These are phyloP conservation scores for Trypanosoma platydactyli DNA, from an alignment of 208 protist species.

Conservation along the genomic window DNA sequence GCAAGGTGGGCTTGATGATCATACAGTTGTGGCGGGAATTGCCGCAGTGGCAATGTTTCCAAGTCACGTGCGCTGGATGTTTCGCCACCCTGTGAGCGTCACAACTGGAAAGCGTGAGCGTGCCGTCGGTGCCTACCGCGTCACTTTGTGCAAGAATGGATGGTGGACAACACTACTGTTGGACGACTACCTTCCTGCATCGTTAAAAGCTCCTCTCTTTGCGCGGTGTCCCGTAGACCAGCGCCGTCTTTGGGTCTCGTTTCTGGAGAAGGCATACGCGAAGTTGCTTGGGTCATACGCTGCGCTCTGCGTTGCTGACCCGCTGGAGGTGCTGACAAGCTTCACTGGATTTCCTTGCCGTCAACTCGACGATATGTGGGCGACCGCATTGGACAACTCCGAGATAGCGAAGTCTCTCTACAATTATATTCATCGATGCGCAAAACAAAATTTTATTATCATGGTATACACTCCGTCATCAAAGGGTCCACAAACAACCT, in stretches of 20 bases:
- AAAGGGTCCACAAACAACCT: background rate
- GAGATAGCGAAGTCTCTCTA: conserved; percentile 1
- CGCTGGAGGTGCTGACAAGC: conserved; percentile 61
- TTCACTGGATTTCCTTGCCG: conserved; percentile 60
- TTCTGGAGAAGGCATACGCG: conserved; percentile 86
- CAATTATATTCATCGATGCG: conserved; percentile 10
- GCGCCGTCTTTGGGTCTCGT: conserved; percentile 72
- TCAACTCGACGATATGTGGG: conserved; percentile 49
- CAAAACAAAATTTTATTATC: conserved; percentile 3
- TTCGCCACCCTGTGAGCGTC: conserved; percentile 8
- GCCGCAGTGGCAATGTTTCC: conserved; percentile 16
- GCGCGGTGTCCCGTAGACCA: conserved; percentile 48
- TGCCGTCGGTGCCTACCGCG: conserved; percentile 24
- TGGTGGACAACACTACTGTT: conserved; percentile 31
- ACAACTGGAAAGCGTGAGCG: conserved; percentile 14
- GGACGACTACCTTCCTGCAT: conserved; percentile 34
- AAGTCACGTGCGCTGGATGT: conserved; percentile 22
- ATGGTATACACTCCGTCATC: conserved; percentile 17
- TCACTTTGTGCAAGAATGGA: conserved; percentile 21
- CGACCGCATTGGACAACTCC: background rate
- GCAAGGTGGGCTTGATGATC: conserved; percentile 8
- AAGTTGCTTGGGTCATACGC: conserved; percentile 81
- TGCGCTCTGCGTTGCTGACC: conserved; percentile 58
- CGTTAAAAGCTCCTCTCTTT: conserved; percentile 33
- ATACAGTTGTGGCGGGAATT: conserved; percentile 15